Evolutionary conservation across 148 eudicot species (phyloP).

Genomic region (Silene conica): DNA sequence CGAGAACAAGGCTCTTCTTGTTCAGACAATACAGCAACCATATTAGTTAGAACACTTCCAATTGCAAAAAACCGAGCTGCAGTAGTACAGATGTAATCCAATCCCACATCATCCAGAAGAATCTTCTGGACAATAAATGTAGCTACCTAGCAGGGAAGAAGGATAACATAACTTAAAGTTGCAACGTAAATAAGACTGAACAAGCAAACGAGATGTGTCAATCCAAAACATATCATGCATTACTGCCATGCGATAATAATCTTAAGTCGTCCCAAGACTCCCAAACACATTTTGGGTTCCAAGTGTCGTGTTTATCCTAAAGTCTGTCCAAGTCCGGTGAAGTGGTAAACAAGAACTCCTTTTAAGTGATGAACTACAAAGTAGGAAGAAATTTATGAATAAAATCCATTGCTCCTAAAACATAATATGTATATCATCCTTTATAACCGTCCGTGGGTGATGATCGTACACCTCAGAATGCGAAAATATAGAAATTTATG

Average conservation of each 20-base stretch:
- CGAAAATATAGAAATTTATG: too few species aligned
- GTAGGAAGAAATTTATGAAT: not conserved
- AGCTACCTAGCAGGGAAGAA: slow-evolving; percentile 59
- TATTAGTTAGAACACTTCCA: slow-evolving; percentile 80
- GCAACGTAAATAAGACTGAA: not conserved
- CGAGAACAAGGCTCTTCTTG: slow-evolving; percentile 67
- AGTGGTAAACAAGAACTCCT: not conserved
- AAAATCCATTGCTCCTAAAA: not conserved
- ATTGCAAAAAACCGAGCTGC: slow-evolving; percentile 97
- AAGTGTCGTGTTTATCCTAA: not conserved
- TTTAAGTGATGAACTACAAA: not conserved
- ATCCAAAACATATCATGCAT: not conserved
- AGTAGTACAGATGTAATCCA: slow-evolving; percentile 97
- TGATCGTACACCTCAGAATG: too few species aligned
- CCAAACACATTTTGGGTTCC: too few species aligned
- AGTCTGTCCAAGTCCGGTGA: not conserved
- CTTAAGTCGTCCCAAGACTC: too few species aligned
- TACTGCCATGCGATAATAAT: not conserved
- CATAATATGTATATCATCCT: too few species aligned
- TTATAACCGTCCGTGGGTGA: too few species aligned
- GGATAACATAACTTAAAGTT: not conserved
- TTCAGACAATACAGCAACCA: slow-evolving; percentile 88
- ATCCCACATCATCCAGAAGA: slow-evolving; percentile 90
- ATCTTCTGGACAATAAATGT: slow-evolving; percentile 96
- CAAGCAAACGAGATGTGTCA: not conserved